Base-by-base conservation (phyloP, 208 protist genomes). In the Wallacemonas sp. region DNA sequence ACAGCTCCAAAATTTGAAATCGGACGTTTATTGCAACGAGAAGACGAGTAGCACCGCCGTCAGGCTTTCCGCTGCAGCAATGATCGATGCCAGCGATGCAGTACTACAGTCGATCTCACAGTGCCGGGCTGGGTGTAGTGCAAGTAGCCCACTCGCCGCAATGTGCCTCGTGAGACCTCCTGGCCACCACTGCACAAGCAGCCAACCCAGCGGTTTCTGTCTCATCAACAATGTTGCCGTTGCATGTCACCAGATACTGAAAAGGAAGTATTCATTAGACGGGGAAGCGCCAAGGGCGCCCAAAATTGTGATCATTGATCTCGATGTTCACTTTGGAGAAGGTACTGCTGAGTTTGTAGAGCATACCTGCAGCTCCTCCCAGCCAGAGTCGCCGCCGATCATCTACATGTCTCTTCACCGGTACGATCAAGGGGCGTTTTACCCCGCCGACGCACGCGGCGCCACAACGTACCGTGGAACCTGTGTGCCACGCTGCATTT, bases 251-350 rank as follows among this genome's bases (percentile, higher is more conserved):
- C 73, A 83, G 46, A 49, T 92, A 33, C 77, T 82, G 27, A 19
- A 54, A 21, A 53, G 72, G 53, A 60, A 63, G 9, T 38, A 66
- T 39, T 24, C 24, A 9, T 19, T 67, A 1, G 41, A 45, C 24
- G 39, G 53, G 17, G 30, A 21, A 39, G 31, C 56, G 44, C 41
- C 41, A 21, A 53, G 67, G 21, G 30, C 62, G 17, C 66, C 68
- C 17, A 76, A 77, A 15, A 79, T 97, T 60, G 80, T 84, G 0
- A 93, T 97, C 45, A 44, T 97, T 14, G 94, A 97, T 56, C 75
- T 95, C 60, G 96, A 98, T 66, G 82, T 98, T 4, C 95, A 97
- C 66, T 95, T 97, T 62, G 95, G 93, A 22, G 94, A 97, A 70
- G 96, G 94, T 22, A 97, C 86, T 9, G 87, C 95, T 21, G 67